Evolutionary conservation across 179 eudicot species (phyloP).

Genomic region (Spinacia oleracea): DNA sequence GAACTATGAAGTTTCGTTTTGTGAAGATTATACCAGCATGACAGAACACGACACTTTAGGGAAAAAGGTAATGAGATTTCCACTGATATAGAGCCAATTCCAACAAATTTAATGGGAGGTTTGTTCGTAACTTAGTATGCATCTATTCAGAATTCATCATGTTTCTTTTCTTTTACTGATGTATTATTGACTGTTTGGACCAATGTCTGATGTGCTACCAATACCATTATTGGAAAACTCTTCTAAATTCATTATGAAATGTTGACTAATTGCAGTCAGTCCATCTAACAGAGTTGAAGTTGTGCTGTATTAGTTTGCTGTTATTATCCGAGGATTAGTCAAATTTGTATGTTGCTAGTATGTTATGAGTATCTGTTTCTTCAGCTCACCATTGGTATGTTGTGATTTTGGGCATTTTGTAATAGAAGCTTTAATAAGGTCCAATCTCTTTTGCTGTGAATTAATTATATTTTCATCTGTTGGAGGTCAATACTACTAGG

Average conservation of each 20-base stretch:
- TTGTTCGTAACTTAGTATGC: neutral
- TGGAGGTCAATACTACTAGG: too few species aligned
- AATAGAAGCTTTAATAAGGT: neutral
- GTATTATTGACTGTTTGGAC: neutral
- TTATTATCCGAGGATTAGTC: neutral
- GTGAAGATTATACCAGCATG: neutral
- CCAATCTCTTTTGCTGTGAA: neutral
- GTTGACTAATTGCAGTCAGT: neutral
- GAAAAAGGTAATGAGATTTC: neutral
- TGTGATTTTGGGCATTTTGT: neutral
- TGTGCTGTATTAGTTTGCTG: neutral
- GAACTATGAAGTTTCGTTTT: neutral
- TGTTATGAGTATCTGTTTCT: neutral
- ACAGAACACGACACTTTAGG: too few species aligned
- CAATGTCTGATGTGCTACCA: neutral
- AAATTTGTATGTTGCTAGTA: neutral
- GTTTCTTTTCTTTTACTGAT: neutral
- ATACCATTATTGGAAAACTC: neutral
- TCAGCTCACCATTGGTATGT: neutral
- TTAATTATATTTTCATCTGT: neutral
- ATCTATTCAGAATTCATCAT: neutral
- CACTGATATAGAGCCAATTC: too few species aligned
- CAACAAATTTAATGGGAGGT: neutral
- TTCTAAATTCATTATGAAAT: neutral
- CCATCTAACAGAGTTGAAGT: slow-evolving; percentile 8